These are phyloP conservation scores for Warburgia ugandensis DNA, from an alignment of 164 flowering plant genomes.

Conservation along the genomic window DNA sequence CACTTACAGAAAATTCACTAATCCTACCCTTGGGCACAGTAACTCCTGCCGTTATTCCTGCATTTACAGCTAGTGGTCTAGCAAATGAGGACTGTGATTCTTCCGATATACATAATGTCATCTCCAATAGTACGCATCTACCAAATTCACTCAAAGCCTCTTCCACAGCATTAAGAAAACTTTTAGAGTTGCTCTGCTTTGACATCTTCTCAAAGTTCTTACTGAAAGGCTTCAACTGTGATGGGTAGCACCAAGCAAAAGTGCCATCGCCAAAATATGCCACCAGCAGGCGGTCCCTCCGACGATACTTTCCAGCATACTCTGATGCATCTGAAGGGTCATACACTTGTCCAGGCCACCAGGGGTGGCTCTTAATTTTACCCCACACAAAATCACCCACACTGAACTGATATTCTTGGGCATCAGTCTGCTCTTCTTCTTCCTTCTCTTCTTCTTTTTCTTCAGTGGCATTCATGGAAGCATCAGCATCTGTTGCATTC, in stretches of 20 bases:
- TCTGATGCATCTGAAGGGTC: conserved; percentile 59
- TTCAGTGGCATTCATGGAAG: neutral
- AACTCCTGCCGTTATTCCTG: conserved; percentile 25
- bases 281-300: conserved; percentile 39
- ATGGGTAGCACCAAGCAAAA: conserved; percentile 73
- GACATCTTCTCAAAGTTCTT: conserved; percentile 43
- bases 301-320: conserved; percentile 33
- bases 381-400: conserved; percentile 91
- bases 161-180: conserved; percentile 45
- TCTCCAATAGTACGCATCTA: conserved; percentile 36
- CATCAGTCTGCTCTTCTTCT: conserved; percentile 15
- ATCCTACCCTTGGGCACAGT: conserved; percentile 20
- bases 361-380: conserved; percentile 59
- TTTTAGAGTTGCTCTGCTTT: conserved; percentile 38
- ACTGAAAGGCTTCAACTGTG: conserved; percentile 56
- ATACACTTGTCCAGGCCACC: conserved; percentile 90
- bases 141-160: conserved; percentile 45
- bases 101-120: conserved; percentile 42
- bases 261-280: conserved; percentile 68
- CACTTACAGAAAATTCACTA: conserved; percentile 20
- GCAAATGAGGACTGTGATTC: conserved; percentile 14
- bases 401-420: conserved; percentile 24
- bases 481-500: neutral
- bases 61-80: conserved; percentile 23
- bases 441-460: conserved; percentile 3